phyloP scores from a whole-genome alignment of 2,329 filamentous ascomycete species.

The Furcasterigmium sp. region DNA sequence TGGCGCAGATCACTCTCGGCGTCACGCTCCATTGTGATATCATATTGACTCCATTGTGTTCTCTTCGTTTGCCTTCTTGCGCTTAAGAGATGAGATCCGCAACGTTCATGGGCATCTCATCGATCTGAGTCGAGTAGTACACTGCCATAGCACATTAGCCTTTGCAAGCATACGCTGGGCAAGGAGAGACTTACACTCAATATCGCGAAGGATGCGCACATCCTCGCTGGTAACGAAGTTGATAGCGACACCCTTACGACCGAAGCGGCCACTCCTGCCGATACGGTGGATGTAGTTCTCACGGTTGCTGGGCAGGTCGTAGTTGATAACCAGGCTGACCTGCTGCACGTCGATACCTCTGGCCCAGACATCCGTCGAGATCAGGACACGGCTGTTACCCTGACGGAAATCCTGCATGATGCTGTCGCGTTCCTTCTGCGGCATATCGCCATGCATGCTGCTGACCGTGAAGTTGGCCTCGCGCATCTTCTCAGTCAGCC shows the following conservation, averaged over 20 bases:
- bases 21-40: too few species aligned
- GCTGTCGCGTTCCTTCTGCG: constrained; percentile 93
- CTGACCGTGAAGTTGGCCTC: constrained; percentile 98
- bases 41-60: too few species aligned
- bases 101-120: constrained; percentile 98
- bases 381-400: constrained; percentile 91
- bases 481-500: constrained; percentile 98
- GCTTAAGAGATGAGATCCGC: constrained; percentile 51
- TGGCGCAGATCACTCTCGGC: not conserved
- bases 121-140: constrained; percentile 94
- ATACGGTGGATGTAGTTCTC: constrained; percentile 99
- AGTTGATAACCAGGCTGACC: constrained; percentile 97
- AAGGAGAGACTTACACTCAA: constrained; percentile 65
- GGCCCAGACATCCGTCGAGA: constrained; percentile 97
- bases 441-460: constrained; percentile 99
- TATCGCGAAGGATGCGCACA: constrained; percentile 93
- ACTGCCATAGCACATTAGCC: constrained; percentile 47
- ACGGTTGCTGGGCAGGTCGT: constrained; percentile 95
- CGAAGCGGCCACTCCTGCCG: constrained; percentile 90
- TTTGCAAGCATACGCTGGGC: constrained; percentile 1
- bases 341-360: constrained; percentile 99
- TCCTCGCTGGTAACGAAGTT: constrained; percentile 99
- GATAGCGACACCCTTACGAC: constrained; percentile 97
- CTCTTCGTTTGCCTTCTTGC: constrained; percentile 3
- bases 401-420: constrained; percentile 99